Evolutionary conservation across 768 basidiomycete species (phyloP).

Genomic region (Ramaria rubella): DNA sequence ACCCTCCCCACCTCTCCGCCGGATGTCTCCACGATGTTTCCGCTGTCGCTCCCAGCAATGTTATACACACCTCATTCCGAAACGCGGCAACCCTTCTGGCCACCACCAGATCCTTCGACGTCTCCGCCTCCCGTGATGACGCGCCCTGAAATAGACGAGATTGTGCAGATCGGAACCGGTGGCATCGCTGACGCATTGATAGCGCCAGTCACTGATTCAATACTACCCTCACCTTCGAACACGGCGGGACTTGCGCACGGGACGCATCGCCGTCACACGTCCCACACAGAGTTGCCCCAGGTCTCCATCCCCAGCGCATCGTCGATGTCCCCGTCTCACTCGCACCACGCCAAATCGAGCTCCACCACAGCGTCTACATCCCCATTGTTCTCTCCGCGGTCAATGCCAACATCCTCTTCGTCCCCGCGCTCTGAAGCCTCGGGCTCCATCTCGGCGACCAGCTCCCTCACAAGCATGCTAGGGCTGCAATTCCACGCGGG

Average conservation of each 20-base stretch:
- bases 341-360: neutral
- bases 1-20: neutral
- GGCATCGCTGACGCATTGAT: too few species aligned
- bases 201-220: too few species aligned
- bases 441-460: neutral
- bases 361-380: constrained; percentile 1
- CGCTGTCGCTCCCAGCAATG: constrained; percentile 7
- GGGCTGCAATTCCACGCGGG: constrained; percentile 26
- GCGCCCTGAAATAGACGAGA: neutral
- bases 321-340: neutral
- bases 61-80: neutral
- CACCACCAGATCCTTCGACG: neutral
- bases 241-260: too few species aligned
- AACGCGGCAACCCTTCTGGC: neutral
- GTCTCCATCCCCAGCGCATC: constrained; percentile 3
- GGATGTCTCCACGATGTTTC: constrained; percentile 8
- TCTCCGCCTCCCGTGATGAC: neutral
- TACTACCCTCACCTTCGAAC: neutral
- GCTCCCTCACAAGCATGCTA: constrained; percentile 11
- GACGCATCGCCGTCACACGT: neutral
- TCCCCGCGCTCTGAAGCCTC: constrained; percentile 1
- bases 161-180: neutral
- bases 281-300: constrained; percentile 8
- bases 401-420: neutral
- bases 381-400: constrained; percentile 8